A percentile compares a stretch with the other conserved stretches of the same genome.
Conservation (phyloP, 768 basidiomycete species). For the Clitopilus hobsonii region DNA sequence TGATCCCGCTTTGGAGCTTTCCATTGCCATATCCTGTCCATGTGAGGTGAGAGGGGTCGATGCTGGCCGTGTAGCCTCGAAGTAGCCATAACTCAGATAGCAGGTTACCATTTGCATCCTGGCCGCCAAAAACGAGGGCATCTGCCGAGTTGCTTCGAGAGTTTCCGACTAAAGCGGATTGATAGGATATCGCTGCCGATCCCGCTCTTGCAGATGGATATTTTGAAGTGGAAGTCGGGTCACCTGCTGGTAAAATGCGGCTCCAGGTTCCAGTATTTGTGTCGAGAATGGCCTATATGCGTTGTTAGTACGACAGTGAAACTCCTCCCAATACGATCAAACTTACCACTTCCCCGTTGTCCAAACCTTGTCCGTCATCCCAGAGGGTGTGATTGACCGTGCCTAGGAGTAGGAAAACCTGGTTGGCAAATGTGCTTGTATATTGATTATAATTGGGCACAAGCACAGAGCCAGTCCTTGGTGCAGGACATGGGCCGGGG, state of each 20-base stretch:
- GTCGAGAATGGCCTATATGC: constrained; percentile 54
- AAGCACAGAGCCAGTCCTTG: constrained; percentile 55
- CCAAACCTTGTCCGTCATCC: constrained; percentile 58
- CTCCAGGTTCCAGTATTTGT: constrained; percentile 62
- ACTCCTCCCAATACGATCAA: background rate
- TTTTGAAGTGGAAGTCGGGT: constrained; percentile 51
- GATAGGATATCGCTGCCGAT: constrained; percentile 57
- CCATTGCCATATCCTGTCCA: constrained; percentile 71
- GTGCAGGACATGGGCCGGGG: constrained; percentile 57
- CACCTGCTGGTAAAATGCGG: constrained; percentile 70
- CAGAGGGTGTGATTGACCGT: constrained; percentile 59
- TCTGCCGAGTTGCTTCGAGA: constrained; percentile 50
- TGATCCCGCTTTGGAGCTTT: constrained; percentile 51
- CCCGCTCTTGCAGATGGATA: constrained; percentile 72
- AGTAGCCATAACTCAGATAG: constrained; percentile 77
- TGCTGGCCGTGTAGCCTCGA: constrained; percentile 60
- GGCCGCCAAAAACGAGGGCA: constrained; percentile 76
- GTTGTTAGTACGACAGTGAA: constrained; percentile 3
- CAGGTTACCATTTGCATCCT: constrained; percentile 60
- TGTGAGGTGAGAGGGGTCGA: constrained; percentile 46
- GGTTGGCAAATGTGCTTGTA: constrained; percentile 53
- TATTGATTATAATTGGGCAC: constrained; percentile 55
- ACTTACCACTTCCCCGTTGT: constrained; percentile 71
- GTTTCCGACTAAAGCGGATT: constrained; percentile 50
- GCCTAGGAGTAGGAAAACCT: constrained; percentile 69